Conservation (phyloP, 257 asterid genomes). For the Nicotiana otophora region DNA sequence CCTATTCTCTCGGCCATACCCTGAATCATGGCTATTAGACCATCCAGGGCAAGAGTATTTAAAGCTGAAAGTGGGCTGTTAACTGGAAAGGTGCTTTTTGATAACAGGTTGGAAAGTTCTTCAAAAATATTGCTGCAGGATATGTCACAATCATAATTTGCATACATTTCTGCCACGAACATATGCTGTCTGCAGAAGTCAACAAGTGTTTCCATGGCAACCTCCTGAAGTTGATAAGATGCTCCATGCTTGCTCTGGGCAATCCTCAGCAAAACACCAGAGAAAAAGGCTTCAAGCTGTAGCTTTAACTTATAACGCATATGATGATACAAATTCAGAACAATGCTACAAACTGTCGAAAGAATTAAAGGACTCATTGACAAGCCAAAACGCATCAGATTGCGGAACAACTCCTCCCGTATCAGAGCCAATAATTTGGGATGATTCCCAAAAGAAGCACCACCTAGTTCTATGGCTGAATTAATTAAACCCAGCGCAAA, state of each 20-base stretch:
- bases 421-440: conserved; percentile 70
- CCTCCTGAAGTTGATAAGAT: conserved; percentile 94
- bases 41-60: conserved; percentile 86
- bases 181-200: conserved; percentile 92
- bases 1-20: conserved; percentile 80
- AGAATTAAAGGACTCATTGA: conserved; percentile 95
- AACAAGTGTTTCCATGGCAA: conserved; percentile 91
- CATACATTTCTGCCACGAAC: conserved; percentile 76
- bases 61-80: conserved; percentile 77
- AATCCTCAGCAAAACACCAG: conserved; percentile 70
- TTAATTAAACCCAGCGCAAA: conserved; percentile 91
- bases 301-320: conserved; percentile 71
- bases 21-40: conserved; percentile 78
- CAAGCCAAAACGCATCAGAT: conserved; percentile 87
- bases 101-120: conserved; percentile 69
- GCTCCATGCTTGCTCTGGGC: conserved; percentile 82
- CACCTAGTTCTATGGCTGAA: conserved; percentile 83
- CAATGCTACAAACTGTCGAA: conserved; percentile 88
- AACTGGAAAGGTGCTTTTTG: conserved; percentile 92
- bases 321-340: conserved; percentile 87
- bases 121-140: conserved; percentile 78
- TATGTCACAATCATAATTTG: conserved; percentile 87
- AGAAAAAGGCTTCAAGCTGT: conserved; percentile 83
- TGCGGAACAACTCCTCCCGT: conserved; percentile 83
- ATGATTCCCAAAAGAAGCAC: conserved; percentile 63